Conservation (phyloP, 176 grass and related monocot species). For the Alopecurus myosuroides region DNA sequence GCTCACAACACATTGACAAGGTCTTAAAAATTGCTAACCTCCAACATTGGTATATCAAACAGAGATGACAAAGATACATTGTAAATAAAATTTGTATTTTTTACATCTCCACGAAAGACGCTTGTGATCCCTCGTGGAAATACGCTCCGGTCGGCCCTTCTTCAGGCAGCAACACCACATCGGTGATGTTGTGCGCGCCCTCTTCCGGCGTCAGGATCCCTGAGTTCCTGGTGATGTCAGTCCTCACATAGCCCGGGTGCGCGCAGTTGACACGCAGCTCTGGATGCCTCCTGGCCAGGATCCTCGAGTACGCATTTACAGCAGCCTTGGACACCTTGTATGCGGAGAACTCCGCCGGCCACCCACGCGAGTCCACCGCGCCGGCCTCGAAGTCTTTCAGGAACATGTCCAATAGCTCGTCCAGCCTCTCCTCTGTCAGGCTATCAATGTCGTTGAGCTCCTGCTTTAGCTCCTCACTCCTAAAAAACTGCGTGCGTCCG, state of each 20-base stretch:
- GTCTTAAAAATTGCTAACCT: too few species aligned
- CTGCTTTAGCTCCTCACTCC: constrained; percentile 26
- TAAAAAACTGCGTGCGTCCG: constrained; percentile 23
- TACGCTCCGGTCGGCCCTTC: constrained; percentile 34
- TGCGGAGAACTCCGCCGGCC: constrained; percentile 24
- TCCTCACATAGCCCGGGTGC: constrained; percentile 57
- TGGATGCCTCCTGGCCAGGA: constrained; percentile 39
- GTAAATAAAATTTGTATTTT: too few species aligned
- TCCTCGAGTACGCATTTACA: constrained; percentile 45
- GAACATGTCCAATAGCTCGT: constrained; percentile 33
- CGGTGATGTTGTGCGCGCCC: constrained; percentile 23
- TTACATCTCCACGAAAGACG: not conserved
- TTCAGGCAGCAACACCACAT: constrained; percentile 32
- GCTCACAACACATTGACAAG: too few species aligned
- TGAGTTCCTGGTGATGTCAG: constrained; percentile 28
- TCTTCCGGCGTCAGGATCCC: constrained; percentile 36
- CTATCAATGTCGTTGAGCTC: constrained; percentile 26
- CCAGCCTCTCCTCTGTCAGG: constrained; percentile 40
- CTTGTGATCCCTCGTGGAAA: constrained; percentile 21
- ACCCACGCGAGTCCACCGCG: not conserved
- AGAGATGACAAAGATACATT: too few species aligned
- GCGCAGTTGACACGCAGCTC: constrained; percentile 42
- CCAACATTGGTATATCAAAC: too few species aligned
- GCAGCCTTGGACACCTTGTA: constrained; percentile 51
- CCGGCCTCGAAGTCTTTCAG: constrained; percentile 38